phyloP scores from a whole-genome alignment of 768 basidiomycete genomes.

The Cystofilobasidium ferigula region DNA sequence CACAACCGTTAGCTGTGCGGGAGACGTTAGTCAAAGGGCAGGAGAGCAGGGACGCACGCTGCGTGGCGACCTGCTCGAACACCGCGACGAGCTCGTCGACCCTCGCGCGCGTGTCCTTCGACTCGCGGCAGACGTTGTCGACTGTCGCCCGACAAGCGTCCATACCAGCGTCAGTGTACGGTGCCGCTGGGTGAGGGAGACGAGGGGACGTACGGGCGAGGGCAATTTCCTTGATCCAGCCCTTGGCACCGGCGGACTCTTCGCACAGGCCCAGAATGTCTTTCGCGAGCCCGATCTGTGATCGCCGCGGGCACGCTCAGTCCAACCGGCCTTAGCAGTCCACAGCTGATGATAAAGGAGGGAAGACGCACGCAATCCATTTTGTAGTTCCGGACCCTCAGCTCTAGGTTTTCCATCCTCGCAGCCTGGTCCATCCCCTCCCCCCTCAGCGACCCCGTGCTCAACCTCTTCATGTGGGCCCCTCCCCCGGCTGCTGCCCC shows the following conservation, averaged over 20 bases:
- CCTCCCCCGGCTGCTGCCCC: not conserved
- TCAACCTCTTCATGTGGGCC: not conserved
- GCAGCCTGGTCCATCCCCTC: not conserved
- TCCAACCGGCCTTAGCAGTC: no score
- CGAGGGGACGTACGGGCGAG: not conserved
- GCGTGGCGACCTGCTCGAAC: not conserved
- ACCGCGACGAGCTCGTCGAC: not conserved
- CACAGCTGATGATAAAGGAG: no score
- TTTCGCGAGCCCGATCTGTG: not conserved
- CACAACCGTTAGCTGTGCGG: no score
- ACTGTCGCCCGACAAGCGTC: not conserved
- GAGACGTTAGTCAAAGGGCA: no score
- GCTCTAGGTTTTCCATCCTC: not conserved
- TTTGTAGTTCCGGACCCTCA: not conserved
- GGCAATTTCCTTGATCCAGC: not conserved
- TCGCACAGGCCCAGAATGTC: constrained; percentile 1
- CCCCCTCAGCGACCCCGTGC: not conserved
- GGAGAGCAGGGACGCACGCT: not conserved
- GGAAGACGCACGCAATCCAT: not conserved
- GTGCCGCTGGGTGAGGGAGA: no score
- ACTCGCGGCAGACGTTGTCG: not conserved
- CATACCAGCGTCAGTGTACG: not conserved
- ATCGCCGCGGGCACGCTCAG: no score
- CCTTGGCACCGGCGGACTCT: not conserved
- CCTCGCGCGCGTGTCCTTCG: not conserved